Evolutionary conservation across 805 yeast genomes (phyloP).

Genomic region (Hanseniaspora lindneri): DNA sequence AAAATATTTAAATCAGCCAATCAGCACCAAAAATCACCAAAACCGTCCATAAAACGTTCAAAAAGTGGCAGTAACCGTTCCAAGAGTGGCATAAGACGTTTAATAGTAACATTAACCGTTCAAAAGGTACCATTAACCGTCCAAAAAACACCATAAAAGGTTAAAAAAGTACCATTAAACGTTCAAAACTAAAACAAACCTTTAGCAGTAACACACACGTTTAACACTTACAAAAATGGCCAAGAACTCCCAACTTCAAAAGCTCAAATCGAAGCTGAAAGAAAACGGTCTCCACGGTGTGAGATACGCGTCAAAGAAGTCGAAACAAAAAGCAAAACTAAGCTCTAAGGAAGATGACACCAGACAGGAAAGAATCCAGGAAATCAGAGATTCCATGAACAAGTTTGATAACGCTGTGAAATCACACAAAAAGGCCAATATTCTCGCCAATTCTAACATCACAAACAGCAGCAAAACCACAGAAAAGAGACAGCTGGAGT

Average conservation of each 20-base stretch:
- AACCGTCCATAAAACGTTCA: too few species aligned
- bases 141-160: too few species aligned
- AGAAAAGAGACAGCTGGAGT: slow-evolving; percentile 48
- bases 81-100: too few species aligned
- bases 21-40: background rate
- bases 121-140: too few species aligned
- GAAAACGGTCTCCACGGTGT: slow-evolving; percentile 80
- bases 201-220: background rate
- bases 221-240: too few species aligned
- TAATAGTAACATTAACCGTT: too few species aligned
- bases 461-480: slow-evolving; percentile 58
- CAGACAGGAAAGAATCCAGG: slow-evolving; percentile 40
- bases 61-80: too few species aligned
- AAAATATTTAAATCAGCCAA: background rate
- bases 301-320: slow-evolving; percentile 51
- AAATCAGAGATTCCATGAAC: slow-evolving; percentile 73
- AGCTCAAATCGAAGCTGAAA: slow-evolving; percentile 63
- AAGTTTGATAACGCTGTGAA: slow-evolving; percentile 75
- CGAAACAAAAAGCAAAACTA: slow-evolving; percentile 35
- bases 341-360: slow-evolving; percentile 59
- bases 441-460: slow-evolving; percentile 57
- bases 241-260: slow-evolving; percentile 85
- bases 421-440: slow-evolving; percentile 49
- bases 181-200: too few species aligned
- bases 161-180: too few species aligned